These are phyloP conservation scores for Neonectria neomacrospora DNA, from an alignment of 2,329 filamentous ascomycete genomes.

Conservation along the genomic window DNA sequence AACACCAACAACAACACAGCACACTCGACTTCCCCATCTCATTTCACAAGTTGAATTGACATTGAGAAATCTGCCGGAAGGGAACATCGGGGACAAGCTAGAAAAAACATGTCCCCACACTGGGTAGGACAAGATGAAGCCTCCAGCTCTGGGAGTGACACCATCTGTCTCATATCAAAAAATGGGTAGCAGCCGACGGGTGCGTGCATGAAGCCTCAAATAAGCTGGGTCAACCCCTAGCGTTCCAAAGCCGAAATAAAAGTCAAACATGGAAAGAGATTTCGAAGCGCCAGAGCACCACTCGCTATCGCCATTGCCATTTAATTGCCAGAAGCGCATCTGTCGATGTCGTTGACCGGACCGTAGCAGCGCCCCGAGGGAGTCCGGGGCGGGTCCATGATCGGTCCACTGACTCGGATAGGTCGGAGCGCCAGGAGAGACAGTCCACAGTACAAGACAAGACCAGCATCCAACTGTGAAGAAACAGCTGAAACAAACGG, in stretches of 20 bases:
- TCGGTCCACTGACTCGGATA: constrained; percentile 27
- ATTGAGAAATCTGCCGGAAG: constrained; percentile 34
- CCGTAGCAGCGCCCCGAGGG: constrained; percentile 10
- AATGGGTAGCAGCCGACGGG: neutral
- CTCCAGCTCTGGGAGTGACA: neutral
- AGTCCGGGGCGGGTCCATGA: constrained; percentile 17
- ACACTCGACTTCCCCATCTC: neutral
- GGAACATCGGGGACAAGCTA: constrained; percentile 10
- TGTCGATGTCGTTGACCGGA: constrained; percentile 19
- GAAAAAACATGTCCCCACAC: neutral
- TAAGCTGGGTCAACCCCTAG: neutral
- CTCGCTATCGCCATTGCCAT: neutral
- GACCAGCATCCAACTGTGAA: neutral
- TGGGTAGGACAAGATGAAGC: constrained; percentile 21
- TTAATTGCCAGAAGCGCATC: neutral
- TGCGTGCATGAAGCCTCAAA: neutral
- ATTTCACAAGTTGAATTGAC: neutral
- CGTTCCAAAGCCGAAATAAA: no score
- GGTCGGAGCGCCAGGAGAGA: constrained; percentile 10
- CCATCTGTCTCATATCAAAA: neutral
- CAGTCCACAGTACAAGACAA: neutral
- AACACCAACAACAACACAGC: neutral
- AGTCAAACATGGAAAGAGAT: neutral
- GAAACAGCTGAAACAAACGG: neutral
- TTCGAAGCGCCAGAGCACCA: neutral